phyloP scores from a whole-genome alignment of 2,329 filamentous ascomycete genomes.

The Harringtonia lauricola region DNA sequence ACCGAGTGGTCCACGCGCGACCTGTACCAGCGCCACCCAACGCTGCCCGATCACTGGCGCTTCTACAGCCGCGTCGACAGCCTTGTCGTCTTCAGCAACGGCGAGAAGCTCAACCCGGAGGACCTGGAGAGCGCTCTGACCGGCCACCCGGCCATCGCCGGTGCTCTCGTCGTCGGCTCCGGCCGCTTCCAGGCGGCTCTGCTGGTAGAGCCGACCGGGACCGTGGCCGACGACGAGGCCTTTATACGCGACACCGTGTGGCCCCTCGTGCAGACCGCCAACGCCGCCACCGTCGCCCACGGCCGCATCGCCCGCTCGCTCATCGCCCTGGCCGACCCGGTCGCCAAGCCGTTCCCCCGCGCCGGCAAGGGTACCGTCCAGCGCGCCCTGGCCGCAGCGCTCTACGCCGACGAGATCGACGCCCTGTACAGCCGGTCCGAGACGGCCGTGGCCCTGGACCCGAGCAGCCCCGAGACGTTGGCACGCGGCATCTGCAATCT shows the following conservation, averaged over 20 bases:
- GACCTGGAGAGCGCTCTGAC: conserved; percentile 29
- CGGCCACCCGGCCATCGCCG: conserved; percentile 26
- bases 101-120: conserved; percentile 39
- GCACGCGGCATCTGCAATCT: conserved; percentile 18
- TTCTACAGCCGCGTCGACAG: conserved; percentile 28
- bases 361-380: conserved; percentile 36
- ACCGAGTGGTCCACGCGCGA: conserved; percentile 33
- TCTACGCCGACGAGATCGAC: conserved; percentile 23
- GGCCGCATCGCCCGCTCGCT: conserved; percentile 31
- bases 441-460: no score
- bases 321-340: conserved; percentile 24
- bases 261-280: conserved; percentile 29
- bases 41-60: conserved; percentile 23
- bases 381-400: conserved; percentile 24
- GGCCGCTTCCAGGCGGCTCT: conserved; percentile 34
- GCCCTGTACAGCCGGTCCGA: conserved; percentile 20
- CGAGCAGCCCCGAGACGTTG: conserved; percentile 18
- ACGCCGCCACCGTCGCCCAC: conserved; percentile 31
- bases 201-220: conserved; percentile 30
- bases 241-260: conserved; percentile 29
- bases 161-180: conserved; percentile 33
- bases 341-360: conserved; percentile 31
- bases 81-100: conserved; percentile 37
- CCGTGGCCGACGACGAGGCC: neutral
- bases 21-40: conserved; percentile 28